A percentile compares a stretch with the other conserved stretches of the same genome.
Conservation (phyloP, 2,329 filamentous ascomycete genomes). For the Talaromyces verruculosus region DNA sequence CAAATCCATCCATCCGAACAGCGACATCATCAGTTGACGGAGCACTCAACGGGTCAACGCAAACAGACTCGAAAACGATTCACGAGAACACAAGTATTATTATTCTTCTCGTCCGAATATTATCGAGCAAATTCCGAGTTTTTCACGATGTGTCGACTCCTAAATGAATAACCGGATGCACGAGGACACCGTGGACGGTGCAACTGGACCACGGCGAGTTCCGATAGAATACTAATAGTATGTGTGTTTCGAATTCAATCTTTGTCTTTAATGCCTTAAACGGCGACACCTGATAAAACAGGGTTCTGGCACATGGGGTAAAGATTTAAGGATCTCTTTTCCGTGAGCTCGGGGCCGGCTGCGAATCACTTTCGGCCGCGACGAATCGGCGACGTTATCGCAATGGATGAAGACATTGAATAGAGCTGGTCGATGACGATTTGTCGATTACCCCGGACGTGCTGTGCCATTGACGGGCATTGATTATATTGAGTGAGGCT, state of each 20-base stretch:
- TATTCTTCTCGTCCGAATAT: conserved; percentile 4
- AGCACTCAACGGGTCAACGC: background rate
- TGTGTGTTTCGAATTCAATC: too few relatives aligned
- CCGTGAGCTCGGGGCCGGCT: conserved; percentile 9
- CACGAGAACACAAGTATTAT: background rate
- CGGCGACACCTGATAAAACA: background rate
- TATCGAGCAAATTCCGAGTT: background rate
- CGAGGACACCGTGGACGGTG: background rate
- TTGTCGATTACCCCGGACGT: background rate
- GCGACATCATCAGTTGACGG: conserved; percentile 2
- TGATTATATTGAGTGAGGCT: too few relatives aligned
- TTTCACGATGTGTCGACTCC: background rate
- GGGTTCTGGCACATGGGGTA: background rate
- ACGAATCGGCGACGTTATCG: background rate
- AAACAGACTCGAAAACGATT: background rate
- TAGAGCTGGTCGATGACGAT: background rate
- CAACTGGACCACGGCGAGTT: conserved; percentile 8
- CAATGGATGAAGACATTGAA: background rate
- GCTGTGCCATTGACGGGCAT: background rate
- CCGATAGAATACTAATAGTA: background rate
- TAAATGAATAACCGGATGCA: background rate
- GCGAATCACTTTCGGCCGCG: background rate
- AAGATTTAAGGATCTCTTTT: background rate
- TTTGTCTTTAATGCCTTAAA: background rate
- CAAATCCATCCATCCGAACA: conserved; percentile 8